Conservation (phyloP, 202 grass and related monocot genomes). For the Setaria viridis region DNA sequence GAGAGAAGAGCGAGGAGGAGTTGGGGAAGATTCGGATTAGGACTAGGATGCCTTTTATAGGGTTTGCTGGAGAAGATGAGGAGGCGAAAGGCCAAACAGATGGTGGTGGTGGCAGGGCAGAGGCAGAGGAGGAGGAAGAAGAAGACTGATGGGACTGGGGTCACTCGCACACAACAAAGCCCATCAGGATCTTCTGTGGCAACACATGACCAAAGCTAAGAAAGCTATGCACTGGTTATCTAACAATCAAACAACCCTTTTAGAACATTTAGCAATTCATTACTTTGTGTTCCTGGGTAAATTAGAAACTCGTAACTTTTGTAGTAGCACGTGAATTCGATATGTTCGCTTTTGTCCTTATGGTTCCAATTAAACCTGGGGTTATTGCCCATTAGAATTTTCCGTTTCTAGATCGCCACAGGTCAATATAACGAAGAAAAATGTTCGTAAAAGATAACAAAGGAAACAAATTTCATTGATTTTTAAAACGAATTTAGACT, state of each 20-base stretch:
- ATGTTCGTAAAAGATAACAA: no score
- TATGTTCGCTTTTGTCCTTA: background rate
- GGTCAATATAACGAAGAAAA: no score
- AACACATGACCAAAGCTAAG: background rate
- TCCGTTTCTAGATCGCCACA: no score
- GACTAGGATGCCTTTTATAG: constrained; percentile 51
- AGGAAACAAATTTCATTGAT: no score
- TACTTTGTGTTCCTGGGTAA: background rate
- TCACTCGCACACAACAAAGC: background rate
- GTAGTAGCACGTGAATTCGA: no score
- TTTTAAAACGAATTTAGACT: no score
- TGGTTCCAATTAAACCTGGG: background rate
- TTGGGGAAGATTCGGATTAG: constrained; percentile 42
- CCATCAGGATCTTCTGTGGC: constrained; percentile 13
- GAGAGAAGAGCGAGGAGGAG: background rate
- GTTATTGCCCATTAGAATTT: no score
- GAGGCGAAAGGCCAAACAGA: constrained; percentile 15
- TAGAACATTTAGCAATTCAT: no score
- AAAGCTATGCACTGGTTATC: background rate
- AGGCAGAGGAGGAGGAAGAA: background rate
- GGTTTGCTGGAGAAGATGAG: background rate
- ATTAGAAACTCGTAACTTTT: background rate
- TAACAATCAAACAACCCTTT: no score
- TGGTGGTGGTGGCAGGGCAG: background rate
- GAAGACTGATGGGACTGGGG: background rate